Conservation (phyloP, 2,329 filamentous ascomycete species). For the Cyanodermella asteris region DNA sequence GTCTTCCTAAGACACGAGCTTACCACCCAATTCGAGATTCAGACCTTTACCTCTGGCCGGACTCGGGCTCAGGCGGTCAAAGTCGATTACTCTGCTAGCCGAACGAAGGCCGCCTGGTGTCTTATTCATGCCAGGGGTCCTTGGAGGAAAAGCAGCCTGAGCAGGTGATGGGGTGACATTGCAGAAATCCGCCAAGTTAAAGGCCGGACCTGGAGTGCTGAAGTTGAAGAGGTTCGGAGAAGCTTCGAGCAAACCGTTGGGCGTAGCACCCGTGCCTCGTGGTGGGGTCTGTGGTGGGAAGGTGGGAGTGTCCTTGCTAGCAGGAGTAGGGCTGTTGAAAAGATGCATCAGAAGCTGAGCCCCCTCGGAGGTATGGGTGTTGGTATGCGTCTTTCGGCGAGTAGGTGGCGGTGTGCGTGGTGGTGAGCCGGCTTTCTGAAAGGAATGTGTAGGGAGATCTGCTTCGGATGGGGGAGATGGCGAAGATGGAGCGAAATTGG, state of each 20-base stretch:
- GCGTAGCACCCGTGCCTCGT: conserved; percentile 28
- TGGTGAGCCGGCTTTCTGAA: conserved; percentile 44
- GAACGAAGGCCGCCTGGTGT: conserved; percentile 43
- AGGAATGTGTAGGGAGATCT: conserved; percentile 61
- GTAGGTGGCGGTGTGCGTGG: conserved; percentile 57
- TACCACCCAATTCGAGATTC: too few species aligned
- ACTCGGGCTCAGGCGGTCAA: too few species aligned
- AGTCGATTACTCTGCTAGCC: too few species aligned
- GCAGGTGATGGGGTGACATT: conserved; percentile 93
- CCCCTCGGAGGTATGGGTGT: conserved; percentile 49
- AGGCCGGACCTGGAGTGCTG: conserved; percentile 60
- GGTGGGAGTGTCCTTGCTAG: conserved; percentile 31
- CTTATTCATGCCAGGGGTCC: conserved; percentile 36
- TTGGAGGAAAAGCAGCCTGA: conserved; percentile 52
- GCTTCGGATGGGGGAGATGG: conserved; percentile 42
- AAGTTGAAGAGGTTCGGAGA: conserved; percentile 38
- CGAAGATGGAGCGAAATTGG: conserved; percentile 34
- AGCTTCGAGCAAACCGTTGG: conserved; percentile 64
- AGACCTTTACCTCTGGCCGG: too few species aligned
- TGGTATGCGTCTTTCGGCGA: conserved; percentile 24
- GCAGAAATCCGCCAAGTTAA: conserved; percentile 93
- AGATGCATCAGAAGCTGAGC: conserved; percentile 65
- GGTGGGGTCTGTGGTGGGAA: conserved; percentile 55
- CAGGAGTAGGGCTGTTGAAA: conserved; percentile 76
- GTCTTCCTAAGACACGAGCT: too few species aligned